Conservation (phyloP, 768 basidiomycete species). For the Lactarius tabidus region DNA sequence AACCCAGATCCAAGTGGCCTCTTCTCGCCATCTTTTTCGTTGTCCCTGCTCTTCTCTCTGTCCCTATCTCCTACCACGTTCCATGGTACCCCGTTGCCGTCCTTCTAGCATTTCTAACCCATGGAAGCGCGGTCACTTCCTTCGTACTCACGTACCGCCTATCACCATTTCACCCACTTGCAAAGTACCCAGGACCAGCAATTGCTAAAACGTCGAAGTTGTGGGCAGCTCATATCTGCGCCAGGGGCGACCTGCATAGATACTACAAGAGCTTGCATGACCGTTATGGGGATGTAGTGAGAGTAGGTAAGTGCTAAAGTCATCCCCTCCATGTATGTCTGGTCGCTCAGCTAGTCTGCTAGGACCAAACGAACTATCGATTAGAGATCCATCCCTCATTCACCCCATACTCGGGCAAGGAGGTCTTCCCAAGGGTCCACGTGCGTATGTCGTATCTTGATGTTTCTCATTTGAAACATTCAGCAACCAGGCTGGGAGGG, state of each 20-base stretch:
- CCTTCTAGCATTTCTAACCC: background rate
- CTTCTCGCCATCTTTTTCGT: background rate
- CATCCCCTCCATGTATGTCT: background rate
- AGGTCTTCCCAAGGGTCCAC: conserved; percentile 42
- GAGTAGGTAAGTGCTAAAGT: conserved; percentile 33
- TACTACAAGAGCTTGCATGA: conserved; percentile 34
- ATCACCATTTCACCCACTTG: conserved; percentile 9
- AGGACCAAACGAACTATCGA: conserved; percentile 31
- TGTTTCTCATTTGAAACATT: conserved; percentile 37
- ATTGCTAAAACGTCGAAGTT: conserved; percentile 32
- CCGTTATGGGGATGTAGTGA: conserved; percentile 36
- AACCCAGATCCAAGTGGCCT: background rate
- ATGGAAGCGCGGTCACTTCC: background rate
- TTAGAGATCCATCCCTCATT: conserved; percentile 35
- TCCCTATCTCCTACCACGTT: background rate
- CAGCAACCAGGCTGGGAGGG: conserved; percentile 36
- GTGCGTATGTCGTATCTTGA: conserved; percentile 27
- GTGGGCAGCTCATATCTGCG: conserved; percentile 26
- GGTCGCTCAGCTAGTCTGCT: background rate
- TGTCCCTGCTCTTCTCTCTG: background rate
- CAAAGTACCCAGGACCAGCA: conserved; percentile 36
- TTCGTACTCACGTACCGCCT: background rate
- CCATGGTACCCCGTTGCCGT: background rate
- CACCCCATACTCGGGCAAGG: conserved; percentile 35
- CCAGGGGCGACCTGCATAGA: conserved; percentile 32